Conservation (phyloP, 1,284 basidiomycete species). For the Flammula alnicola region DNA sequence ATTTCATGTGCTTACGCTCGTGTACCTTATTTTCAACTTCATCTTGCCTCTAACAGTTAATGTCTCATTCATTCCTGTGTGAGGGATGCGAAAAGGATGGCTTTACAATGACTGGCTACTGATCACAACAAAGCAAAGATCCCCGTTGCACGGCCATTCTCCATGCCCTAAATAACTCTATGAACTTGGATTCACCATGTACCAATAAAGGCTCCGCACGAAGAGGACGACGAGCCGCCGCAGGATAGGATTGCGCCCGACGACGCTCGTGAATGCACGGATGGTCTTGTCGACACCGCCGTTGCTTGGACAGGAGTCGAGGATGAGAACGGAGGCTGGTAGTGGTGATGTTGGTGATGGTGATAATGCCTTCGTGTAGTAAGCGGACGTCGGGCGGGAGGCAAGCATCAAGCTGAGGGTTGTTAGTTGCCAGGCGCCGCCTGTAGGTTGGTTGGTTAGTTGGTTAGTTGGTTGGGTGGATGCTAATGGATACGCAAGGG, state of each 20-base stretch:
- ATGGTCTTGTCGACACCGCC: constrained; percentile 34
- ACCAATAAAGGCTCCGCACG: constrained; percentile 15
- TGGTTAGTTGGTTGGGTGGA: too few relatives aligned
- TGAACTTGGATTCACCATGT: too few relatives aligned
- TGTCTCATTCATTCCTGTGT: too few relatives aligned
- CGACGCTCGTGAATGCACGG: constrained; percentile 44
- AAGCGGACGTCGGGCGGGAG: constrained; percentile 24
- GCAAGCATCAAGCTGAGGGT: constrained; percentile 42
- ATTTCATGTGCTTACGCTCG: too few relatives aligned
- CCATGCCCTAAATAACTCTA: too few relatives aligned
- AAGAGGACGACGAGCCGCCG: constrained; percentile 26
- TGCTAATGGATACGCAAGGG: neutral
- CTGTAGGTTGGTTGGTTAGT: constrained; percentile 31
- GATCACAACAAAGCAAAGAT: too few relatives aligned
- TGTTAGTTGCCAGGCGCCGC: constrained; percentile 48
- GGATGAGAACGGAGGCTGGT: constrained; percentile 42
- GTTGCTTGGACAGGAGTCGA: constrained; percentile 56
- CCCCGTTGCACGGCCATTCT: too few relatives aligned
- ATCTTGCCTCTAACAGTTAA: too few relatives aligned
- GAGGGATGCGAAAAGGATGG: too few relatives aligned
- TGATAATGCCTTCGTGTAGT: too few relatives aligned
- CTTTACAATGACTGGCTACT: too few relatives aligned
- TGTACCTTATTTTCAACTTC: too few relatives aligned
- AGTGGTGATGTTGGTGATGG: constrained; percentile 14
- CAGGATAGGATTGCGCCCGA: constrained; percentile 42